Percentiles rank a stretch among this genome's conserved stretches.
Evolutionary conservation across 495 filamentous ascomycete species (phyloP).

Genomic region (Penicillium longicatenatum): DNA sequence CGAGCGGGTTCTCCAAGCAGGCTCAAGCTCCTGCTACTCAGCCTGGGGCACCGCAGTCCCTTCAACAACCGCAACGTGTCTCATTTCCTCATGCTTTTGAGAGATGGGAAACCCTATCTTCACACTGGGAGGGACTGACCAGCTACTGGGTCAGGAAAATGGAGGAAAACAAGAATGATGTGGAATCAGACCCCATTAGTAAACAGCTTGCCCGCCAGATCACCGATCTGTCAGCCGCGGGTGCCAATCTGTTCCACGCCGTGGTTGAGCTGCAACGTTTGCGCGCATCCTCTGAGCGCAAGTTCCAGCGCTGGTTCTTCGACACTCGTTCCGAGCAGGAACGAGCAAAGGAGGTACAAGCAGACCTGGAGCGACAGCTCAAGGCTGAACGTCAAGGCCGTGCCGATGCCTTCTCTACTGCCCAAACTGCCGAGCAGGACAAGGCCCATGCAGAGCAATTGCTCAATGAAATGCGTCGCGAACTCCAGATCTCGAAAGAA

Average conservation of each 20-base stretch:
- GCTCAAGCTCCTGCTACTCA: constrained; percentile 35
- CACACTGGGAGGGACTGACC: constrained; percentile 97
- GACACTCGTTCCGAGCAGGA: constrained; percentile 90
- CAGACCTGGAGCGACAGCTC: constrained; percentile 72
- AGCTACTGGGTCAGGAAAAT: constrained; percentile 95
- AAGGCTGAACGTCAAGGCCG: constrained; percentile 70
- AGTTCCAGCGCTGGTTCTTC: constrained; percentile 99
- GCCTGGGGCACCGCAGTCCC: constrained; percentile 38
- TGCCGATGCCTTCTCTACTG: constrained; percentile 62
- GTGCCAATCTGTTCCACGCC: constrained; percentile 96
- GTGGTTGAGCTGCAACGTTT: constrained; percentile 96
- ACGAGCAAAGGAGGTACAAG: constrained; percentile 79
- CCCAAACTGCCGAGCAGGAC: constrained; percentile 65
- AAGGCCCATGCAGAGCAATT: constrained; percentile 71
- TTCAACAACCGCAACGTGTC: constrained; percentile 39
- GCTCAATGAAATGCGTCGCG: constrained; percentile 82
- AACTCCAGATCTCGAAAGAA: constrained; percentile 92
- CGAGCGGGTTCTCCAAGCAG: constrained; percentile 18
- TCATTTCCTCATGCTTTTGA: constrained; percentile 96
- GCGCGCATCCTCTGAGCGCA: constrained; percentile 91
- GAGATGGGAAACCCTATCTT: constrained; percentile 93
- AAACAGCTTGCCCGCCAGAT: constrained; percentile 91
- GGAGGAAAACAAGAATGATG: constrained; percentile 83
- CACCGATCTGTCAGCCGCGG: constrained; percentile 91
- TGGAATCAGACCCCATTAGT: constrained; percentile 77